A percentile compares a stretch with the other conserved stretches of the same genome.
Conservation (phyloP, 768 basidiomycete genomes). For the Thelephora aurantiotincta region DNA sequence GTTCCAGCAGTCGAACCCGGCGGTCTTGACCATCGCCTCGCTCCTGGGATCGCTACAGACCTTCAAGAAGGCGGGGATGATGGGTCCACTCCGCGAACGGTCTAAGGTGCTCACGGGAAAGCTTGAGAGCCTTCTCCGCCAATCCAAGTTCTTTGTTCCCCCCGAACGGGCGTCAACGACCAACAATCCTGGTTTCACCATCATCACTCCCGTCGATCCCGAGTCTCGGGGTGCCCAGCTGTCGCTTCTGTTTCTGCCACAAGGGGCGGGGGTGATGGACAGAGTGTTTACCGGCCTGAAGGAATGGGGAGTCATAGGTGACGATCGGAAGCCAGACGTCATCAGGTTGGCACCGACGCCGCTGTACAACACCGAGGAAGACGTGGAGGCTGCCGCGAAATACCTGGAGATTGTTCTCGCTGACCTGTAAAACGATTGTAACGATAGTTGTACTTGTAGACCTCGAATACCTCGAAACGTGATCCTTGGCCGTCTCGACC, state of each 20-base stretch:
- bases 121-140: constrained; percentile 48
- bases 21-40: constrained; percentile 62
- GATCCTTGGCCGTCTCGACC: no score
- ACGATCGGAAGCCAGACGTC: constrained; percentile 85
- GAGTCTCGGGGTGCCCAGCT: constrained; percentile 74
- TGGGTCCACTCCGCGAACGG: constrained; percentile 51
- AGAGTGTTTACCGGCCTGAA: constrained; percentile 46
- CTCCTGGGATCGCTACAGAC: constrained; percentile 74
- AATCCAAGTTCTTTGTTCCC: constrained; percentile 51
- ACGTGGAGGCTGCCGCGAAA: constrained; percentile 57
- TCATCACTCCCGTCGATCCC: constrained; percentile 70
- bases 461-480: background rate
- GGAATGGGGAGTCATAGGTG: constrained; percentile 72
- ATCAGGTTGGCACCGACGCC: constrained; percentile 81
- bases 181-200: constrained; percentile 48
- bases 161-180: constrained; percentile 9
- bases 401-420: constrained; percentile 49
- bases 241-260: constrained; percentile 67
- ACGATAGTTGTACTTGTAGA: background rate
- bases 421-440: constrained; percentile 11
- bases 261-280: constrained; percentile 51
- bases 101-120: constrained; percentile 55
- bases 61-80: constrained; percentile 70
- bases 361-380: constrained; percentile 72
- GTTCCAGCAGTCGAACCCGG: constrained; percentile 94